phyloP scores from a whole-genome alignment of 2,329 filamentous ascomycete species.

The Claviceps sp. region DNA sequence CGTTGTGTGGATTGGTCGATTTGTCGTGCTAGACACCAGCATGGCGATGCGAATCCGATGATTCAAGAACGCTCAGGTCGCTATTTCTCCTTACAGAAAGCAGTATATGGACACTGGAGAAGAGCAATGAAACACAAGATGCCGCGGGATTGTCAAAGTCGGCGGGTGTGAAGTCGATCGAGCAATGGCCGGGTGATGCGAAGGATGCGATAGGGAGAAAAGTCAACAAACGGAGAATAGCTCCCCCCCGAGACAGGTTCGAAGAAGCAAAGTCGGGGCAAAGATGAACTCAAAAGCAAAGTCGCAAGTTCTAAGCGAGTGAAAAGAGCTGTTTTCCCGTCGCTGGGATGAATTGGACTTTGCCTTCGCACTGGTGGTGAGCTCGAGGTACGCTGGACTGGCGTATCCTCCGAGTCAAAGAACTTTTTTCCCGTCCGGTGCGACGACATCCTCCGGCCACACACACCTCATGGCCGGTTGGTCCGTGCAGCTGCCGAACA shows the following conservation, averaged over 20 bases:
- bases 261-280: background rate
- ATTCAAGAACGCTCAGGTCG: slow-evolving; percentile 3
- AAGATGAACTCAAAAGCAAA: background rate
- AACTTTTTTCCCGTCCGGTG: background rate
- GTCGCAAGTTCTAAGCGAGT: background rate
- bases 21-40: slow-evolving; percentile 15
- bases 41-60: slow-evolving; percentile 17
- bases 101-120: no score
- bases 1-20: slow-evolving; percentile 13
- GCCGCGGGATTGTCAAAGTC: background rate
- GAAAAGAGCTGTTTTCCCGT: background rate
- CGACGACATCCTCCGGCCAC: slow-evolving; percentile 3
- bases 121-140: slow-evolving; percentile 3
- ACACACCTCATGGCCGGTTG: background rate
- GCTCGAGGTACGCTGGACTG: background rate
- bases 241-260: background rate
- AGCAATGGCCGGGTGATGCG: background rate
- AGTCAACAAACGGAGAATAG: background rate
- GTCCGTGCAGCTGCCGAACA: background rate
- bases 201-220: background rate
- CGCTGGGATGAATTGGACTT: background rate
- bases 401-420: background rate
- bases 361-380: background rate
- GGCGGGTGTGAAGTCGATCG: background rate
- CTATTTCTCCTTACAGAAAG: slow-evolving; percentile 1